Evolutionary conservation across 345 rosid genomes (phyloP), one percentile per base, ranked within the genome.

Genomic region (Aegle marmelos): DNA sequence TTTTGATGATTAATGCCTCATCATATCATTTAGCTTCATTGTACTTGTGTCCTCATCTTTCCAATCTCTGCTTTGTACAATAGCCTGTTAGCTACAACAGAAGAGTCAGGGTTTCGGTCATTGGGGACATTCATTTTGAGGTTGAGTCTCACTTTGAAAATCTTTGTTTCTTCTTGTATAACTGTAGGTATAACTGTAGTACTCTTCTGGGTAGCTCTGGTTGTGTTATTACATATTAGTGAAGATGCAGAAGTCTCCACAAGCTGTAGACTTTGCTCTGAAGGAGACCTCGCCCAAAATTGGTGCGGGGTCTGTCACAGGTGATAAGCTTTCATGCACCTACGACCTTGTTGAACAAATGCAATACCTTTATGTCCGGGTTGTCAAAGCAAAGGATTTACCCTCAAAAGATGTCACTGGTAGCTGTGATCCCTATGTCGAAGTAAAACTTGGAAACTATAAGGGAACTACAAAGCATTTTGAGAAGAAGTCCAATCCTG

Each of bases 281-380:
- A 96, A 91, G 88, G 98, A 96, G 85, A 94, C 99, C 71, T 84
- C 88, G n/a, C 99, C 99, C 27, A 94, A 92, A 72, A 92, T 96
- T 28, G 98, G 99, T n/a, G 97, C 91, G 27, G 95, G 89, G 68
- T 81, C 82, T 65, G 34, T 89, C 13, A 78, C 91, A 0, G 92
- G 87, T 28, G 97, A 94, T 73, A 96, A 92, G 88, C 97, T 91
- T 58, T 87, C 97, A 2, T 75, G 91, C 88, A 92, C 99, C 53
- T 96, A 96, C 88, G 99, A 96, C 78, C 91, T 96, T 36, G 98
- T 96, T 34, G 99, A 96, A 86, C 99, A 96, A 83, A 96, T 96
- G 99, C 95, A 92, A 24, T 96, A 96, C 86, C 97, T 96, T 39
- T 96, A 94, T 76, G 97, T 96, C 59, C 92, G 86, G 48, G 97